Evolutionary conservation across 345 rosid genomes (phyloP).

Genomic region (Populus euphratica): DNA sequence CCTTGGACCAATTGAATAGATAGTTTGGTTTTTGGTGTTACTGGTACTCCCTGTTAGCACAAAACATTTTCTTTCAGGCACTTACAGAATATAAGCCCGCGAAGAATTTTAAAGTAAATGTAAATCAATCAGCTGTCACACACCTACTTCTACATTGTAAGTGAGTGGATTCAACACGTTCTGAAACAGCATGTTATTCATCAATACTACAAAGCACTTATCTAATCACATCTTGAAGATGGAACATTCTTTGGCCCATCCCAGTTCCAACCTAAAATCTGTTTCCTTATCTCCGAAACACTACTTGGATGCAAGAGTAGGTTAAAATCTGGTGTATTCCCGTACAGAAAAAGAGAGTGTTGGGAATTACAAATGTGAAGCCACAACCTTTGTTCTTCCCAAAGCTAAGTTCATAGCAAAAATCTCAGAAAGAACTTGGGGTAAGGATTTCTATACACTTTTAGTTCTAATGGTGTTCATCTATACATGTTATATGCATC

Average conservation of each 20-base stretch:
- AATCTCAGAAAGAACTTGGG: neutral
- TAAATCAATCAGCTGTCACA: neutral
- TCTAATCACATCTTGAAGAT: neutral
- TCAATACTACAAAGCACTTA: neutral
- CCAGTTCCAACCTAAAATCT: neutral
- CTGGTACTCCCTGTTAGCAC: constrained; percentile 42
- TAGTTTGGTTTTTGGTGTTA: constrained; percentile 28
- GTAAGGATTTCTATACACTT: neutral
- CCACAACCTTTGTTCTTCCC: neutral
- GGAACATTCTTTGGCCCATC: neutral
- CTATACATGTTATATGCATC: no score
- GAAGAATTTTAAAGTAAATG: neutral
- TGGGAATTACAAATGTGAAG: neutral
- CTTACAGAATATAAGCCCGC: neutral
- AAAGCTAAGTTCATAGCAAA: neutral
- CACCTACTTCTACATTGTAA: neutral
- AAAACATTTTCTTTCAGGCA: constrained; percentile 14
- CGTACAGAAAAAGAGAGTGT: neutral
- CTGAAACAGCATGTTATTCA: neutral
- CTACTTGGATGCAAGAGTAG: neutral
- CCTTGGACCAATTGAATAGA: constrained; percentile 75
- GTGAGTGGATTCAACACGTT: neutral
- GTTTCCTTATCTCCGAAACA: neutral
- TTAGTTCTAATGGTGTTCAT: neutral
- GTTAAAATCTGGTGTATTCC: neutral